Evolutionary conservation across 2,329 filamentous ascomycete genomes (phyloP).

Genomic region (Fusarium keratoplasticum): DNA sequence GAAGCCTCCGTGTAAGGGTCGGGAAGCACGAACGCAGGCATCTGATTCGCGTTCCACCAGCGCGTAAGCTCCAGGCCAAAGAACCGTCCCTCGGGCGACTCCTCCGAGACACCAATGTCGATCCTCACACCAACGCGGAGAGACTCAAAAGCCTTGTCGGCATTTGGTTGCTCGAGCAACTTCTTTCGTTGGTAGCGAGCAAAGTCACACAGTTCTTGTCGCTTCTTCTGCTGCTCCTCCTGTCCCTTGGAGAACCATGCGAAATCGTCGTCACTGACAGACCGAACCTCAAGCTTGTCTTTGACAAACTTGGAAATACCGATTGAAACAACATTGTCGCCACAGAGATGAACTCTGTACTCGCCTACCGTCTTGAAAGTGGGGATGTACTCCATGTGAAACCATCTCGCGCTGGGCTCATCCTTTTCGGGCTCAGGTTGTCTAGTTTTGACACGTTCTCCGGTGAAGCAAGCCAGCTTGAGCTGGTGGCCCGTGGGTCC

Average conservation of each 20-base stretch:
- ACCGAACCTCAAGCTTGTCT: background rate
- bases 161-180: background rate
- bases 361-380: background rate
- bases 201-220: background rate
- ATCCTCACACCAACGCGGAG: background rate
- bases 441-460: background rate
- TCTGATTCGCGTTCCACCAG: background rate
- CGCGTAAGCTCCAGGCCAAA: background rate
- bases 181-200: background rate
- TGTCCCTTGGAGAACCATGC: background rate
- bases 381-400: background rate
- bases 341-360: background rate
- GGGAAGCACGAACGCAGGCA: background rate
- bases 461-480: background rate
- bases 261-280: background rate
- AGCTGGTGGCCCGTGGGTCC: background rate
- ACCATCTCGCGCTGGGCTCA: background rate
- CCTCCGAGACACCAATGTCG: background rate
- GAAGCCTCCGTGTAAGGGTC: background rate
- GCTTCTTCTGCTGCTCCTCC: background rate
- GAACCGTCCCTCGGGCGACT: background rate
- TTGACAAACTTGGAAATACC: background rate
- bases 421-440: background rate
- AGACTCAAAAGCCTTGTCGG: background rate
- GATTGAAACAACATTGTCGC: background rate